Base-by-base conservation (phyloP, 2,329 filamentous ascomycete species). In the Penicillium glabrum region DNA sequence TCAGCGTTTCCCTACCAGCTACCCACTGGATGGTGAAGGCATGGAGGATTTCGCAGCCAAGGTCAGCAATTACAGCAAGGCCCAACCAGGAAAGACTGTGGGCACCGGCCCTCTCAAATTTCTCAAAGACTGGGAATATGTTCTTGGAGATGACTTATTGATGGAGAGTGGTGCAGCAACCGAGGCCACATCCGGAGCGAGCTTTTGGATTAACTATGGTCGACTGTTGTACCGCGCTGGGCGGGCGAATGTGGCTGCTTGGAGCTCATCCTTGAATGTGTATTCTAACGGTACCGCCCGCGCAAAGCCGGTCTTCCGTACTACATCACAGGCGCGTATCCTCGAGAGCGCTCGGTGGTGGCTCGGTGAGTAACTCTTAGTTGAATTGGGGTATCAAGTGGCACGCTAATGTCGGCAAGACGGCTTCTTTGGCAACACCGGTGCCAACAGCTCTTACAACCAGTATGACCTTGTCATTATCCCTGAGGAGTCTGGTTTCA, bases 121-220 rank as follows among this genome's bases (percentile, higher is more conserved):
- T 62, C 66, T 86, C 49, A 84, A 85, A 61, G 66, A 70, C 35
- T 85, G 83, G 72, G 63, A 72, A 27, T 83, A 84, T 61, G 63
- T 74, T 14, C 62, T 84, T 64, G 71, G 74, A 13, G 70, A 74
- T 19, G 73, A 77, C 19, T 73, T 75, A 16, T 71, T 84, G 8
- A 80, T 81, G 19, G 79, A 77, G 45, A 67, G 76, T 11, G 82
- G 82, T 29, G 82, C 81, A 11, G 64, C 70, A 1, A 82, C 81
- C 2, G 81, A 83, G 60, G 82, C 83, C 53, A 63, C 69, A 13
- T 69, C 77, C 11, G 83, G 82, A 11, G 78, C 80, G 3, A 69
- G 72, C 13, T 84, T 83, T 66, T 84, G 81, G 82, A 79, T 80
- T 62, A 74, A 75, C 35, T 85, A 85, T 58, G 83, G 83, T 5